Conservation (phyloP, 179 eudicot species). For the Vitellaria paradoxa region DNA sequence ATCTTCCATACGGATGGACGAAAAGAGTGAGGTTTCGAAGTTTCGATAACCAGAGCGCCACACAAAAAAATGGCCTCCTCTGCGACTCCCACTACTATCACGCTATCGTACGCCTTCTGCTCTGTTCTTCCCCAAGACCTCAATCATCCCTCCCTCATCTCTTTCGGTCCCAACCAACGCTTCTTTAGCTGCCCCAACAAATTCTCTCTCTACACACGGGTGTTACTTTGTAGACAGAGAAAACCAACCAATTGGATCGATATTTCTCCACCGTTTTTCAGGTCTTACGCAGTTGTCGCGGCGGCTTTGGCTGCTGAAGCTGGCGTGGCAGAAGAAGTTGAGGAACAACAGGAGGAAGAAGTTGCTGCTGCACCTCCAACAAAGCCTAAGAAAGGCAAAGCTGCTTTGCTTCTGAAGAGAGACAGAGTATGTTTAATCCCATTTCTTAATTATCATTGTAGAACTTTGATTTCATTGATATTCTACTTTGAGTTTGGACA, state of each 20-base stretch:
- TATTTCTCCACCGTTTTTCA: background rate
- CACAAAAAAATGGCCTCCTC: constrained; percentile 29
- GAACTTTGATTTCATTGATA: background rate
- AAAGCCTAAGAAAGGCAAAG: constrained; percentile 50
- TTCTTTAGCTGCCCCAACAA: constrained; percentile 15
- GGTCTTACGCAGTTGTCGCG: constrained; percentile 37
- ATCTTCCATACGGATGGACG: no score
- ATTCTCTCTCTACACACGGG: constrained; percentile 2
- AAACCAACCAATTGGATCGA: constrained; percentile 9
- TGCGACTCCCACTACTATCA: constrained; percentile 25
- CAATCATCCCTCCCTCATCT: background rate
- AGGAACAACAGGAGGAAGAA: constrained; percentile 20
- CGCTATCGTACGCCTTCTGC: constrained; percentile 15
- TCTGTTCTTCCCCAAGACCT: constrained; percentile 15
- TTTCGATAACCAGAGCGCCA: no score
- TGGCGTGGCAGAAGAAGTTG: constrained; percentile 29
- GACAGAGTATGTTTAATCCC: constrained; percentile 61
- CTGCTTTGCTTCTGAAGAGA: constrained; percentile 78
- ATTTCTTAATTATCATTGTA: background rate
- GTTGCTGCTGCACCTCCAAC: constrained; percentile 28
- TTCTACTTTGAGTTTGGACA: background rate
- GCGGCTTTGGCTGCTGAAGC: constrained; percentile 41
- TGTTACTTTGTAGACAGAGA: background rate
- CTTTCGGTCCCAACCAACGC: constrained; percentile 23
- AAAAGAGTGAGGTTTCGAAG: no score